These are phyloP conservation scores for Picea sitchensis DNA, from an alignment of 75 land plant genomes.

Conservation along the genomic window DNA sequence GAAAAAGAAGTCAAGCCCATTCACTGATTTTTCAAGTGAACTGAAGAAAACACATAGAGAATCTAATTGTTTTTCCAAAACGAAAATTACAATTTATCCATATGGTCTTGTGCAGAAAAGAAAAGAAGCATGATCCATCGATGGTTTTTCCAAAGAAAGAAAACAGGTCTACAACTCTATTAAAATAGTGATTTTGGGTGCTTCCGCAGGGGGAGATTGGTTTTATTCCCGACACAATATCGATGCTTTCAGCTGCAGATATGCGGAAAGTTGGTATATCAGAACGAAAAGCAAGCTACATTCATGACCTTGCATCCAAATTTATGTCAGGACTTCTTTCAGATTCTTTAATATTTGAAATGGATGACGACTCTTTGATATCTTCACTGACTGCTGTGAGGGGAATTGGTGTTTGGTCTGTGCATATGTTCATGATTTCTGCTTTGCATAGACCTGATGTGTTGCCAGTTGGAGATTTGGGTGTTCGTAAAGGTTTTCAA, in stretches of 20 bases:
- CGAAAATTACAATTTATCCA: not conserved
- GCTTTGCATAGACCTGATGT: slow-evolving; percentile 87
- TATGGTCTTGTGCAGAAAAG: not conserved
- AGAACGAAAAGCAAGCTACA: slow-evolving; percentile 76
- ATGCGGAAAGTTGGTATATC: slow-evolving; percentile 81
- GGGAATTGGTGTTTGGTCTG: slow-evolving; percentile 96
- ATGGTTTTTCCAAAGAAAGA: not conserved
- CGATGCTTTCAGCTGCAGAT: slow-evolving; percentile 51
- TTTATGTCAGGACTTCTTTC: slow-evolving; percentile 66
- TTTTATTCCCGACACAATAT: slow-evolving; percentile 53
- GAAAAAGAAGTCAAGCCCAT: too few species aligned
- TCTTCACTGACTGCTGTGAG: slow-evolving; percentile 85
- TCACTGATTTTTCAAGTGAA: too few species aligned
- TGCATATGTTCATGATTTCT: slow-evolving; percentile 97
- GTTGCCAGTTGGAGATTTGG: slow-evolving; percentile 76
- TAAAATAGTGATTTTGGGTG: not conserved
- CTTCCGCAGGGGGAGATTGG: slow-evolving; percentile 43
- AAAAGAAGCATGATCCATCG: not conserved
- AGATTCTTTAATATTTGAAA: slow-evolving; percentile 48
- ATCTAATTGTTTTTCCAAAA: not conserved
- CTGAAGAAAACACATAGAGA: not conserved
- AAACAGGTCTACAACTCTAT: not conserved
- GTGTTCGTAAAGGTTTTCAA: slow-evolving; percentile 82
- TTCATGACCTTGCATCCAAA: slow-evolving; percentile 78
- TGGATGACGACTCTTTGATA: slow-evolving; percentile 80